Evolutionary conservation across 129 eudicot genomes (phyloP).

Genomic region (Helianthus tuberosus): DNA sequence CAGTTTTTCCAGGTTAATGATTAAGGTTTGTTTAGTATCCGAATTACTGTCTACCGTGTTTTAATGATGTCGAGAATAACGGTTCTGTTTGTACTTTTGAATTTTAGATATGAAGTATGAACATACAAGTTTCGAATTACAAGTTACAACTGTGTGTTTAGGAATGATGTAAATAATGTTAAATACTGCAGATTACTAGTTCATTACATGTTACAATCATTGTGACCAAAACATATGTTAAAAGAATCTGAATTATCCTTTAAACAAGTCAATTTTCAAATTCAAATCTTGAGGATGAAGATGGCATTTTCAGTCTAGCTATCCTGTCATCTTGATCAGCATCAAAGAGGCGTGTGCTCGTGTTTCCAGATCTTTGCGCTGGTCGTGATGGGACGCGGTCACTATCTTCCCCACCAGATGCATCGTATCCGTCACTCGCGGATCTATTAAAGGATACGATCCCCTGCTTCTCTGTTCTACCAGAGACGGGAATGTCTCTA

Average conservation of each 20-base stretch:
- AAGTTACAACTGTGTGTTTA: neutral
- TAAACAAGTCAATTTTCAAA: neutral
- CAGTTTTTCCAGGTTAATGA: conserved; percentile 35
- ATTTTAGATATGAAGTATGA: conserved; percentile 14
- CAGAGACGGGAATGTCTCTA: conserved; percentile 36
- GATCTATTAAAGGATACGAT: conserved; percentile 60
- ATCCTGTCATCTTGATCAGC: conserved; percentile 48
- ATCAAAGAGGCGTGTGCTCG: conserved; percentile 62
- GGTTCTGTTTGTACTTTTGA: neutral
- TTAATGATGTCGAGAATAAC: conserved; percentile 1
- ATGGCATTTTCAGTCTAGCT: conserved; percentile 26
- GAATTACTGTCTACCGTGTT: neutral
- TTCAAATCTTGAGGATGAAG: conserved; percentile 32
- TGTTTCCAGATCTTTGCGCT: conserved; percentile 50
- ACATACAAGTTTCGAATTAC: conserved; percentile 16
- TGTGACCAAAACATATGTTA: conserved; percentile 18
- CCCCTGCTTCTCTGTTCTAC: conserved; percentile 35
- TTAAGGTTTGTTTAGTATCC: conserved; percentile 16
- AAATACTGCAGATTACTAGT: neutral
- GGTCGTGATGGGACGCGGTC: conserved; percentile 70
- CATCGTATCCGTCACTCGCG: conserved; percentile 91
- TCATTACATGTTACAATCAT: conserved; percentile 13
- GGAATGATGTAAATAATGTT: conserved; percentile 6
- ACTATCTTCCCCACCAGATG: conserved; percentile 99
- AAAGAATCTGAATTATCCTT: conserved; percentile 13